Evolutionary conservation across 768 basidiomycete species (phyloP), one percentile per base, ranked within the genome.

Genomic region (Rhodosporidiobolus odoratus): DNA sequence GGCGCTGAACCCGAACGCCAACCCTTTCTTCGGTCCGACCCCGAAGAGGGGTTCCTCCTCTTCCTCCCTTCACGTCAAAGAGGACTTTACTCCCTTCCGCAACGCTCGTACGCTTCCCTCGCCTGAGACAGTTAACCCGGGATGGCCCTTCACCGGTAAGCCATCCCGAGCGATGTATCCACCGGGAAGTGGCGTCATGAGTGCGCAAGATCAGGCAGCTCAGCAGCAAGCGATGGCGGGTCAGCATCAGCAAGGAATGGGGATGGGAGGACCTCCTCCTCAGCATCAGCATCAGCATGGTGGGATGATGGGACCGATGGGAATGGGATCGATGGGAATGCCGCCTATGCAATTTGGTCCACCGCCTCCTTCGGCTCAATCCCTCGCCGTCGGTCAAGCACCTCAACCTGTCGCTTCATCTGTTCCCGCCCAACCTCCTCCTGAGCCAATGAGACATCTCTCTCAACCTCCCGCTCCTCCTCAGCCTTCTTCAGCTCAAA

Each of bases 71-170:
- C 89, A 91, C 78, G 85, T 95, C 80, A 91, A 95, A 81, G 92
- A 96, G 75, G 95, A 97, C 78, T 99, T 99, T 79, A 96, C 94
- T 79, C 93, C 95, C 23, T 96, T 95, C 86, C 91, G 91, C 81
- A 86, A 88, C 76, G 63, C 62, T 38, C 85, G 85, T 77, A 91
- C 91, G 79, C 87, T 92, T 35, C 85, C 83, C 13, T 15, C 40
- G 32, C 34, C 59, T 21, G 35, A 52, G 50, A 34, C 45, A 13
- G 27, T 66, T 66, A 74, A 91, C 84, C 38, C 84, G 88, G 10
- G 81, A 84, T 97, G 93, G 94, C 89, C 90, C 27, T 97, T 90
- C 80, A 88, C 81, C 73, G 93, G 93, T 78, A 93, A 94, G 80
- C 87, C 91, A 43, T 92, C 90, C 79, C 84, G 85, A 71, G 82